Base-by-base conservation (phyloP, 1,284 basidiomycete genomes). In the Puccinia coronata region DNA sequence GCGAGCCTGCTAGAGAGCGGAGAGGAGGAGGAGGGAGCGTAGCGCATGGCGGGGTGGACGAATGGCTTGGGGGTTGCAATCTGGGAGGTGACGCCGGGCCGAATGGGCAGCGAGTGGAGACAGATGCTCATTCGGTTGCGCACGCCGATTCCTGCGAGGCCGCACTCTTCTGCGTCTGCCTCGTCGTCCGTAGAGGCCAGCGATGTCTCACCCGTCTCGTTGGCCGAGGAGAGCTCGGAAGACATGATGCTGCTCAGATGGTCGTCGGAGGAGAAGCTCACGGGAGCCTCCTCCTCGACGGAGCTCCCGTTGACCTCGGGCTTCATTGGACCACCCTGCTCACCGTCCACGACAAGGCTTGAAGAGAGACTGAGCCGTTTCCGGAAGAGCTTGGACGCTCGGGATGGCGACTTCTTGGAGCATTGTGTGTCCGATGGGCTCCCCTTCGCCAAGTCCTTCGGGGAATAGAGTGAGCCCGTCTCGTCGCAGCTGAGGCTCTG, bases 191-290 rank as follows among this genome's bases (percentile, higher is more conserved):
- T 18, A n/a, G 53, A 57, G n/a, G 36, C 25, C 8, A 73, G n/a
- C 0, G 71, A 73, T 20, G 72, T 74, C 14, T 74, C 72, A 23
- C 18, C 53, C 2, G 72, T 74, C 23, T 74, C 55, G 34, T 57
- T 55, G 39, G 51, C 57, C 34, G 72, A 57, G 36, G 72, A 74
- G 23, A 74, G 49, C 16, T 74, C 53, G 36, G 72, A 74, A 16
- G 72, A 74, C 34, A 55, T 74, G 53, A 61, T 59, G 36, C 36
- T 74, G 25, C 53, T 74, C 34, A 36, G 69, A 34, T 71, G 69
- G 49, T 31, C 69, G 49, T 71, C 69, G 0, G 49, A 71, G 20
- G 49, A 71, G 3, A 55, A 11, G 18, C 49, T 71, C 28, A 31
- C 34, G 6, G 34, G 49, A 49, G 20, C 47, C 41, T 11, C 39